A percentile compares a stretch with the other conserved stretches of the same genome.
Conservation (phyloP, 2,329 filamentous ascomycete genomes). For the Trichophyton simii region DNA sequence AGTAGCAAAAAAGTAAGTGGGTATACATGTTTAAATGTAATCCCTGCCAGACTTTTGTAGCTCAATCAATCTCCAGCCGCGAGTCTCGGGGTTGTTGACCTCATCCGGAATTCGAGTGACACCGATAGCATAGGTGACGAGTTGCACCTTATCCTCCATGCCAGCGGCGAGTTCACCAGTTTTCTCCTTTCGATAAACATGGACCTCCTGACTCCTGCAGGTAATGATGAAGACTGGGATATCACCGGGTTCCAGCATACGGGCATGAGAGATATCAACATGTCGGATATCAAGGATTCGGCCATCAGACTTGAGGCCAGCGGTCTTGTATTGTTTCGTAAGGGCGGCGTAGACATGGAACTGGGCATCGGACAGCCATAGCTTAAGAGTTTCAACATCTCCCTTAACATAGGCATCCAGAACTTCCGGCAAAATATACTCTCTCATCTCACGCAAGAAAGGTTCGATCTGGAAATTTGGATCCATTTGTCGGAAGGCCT, state of each 20-base stretch:
- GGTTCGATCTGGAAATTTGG: conserved; percentile 88
- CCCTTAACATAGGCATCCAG: conserved; percentile 97
- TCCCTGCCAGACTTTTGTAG: conserved; percentile 96
- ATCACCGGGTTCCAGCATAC: conserved; percentile 38
- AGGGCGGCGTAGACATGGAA: conserved; percentile 95
- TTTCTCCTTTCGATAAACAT: conserved; percentile 91
- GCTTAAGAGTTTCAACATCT: conserved; percentile 75
- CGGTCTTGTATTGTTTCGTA: conserved; percentile 87
- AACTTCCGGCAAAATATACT: conserved; percentile 95
- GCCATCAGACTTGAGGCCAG: conserved; percentile 86
- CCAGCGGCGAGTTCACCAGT: conserved; percentile 78
- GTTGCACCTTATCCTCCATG: conserved; percentile 97
- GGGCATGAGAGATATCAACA: conserved; percentile 56
- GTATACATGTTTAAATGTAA: conserved; percentile 48
- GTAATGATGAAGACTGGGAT: conserved; percentile 91
- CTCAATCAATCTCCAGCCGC: conserved; percentile 95
- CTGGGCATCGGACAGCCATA: conserved; percentile 93
- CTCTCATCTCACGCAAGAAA: conserved; percentile 86
- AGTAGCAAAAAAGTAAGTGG: neutral
- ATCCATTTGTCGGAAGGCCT: conserved; percentile 94
- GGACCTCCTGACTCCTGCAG: conserved; percentile 91
- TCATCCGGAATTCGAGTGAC: conserved; percentile 89
- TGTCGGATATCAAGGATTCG: conserved; percentile 89
- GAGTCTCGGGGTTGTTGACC: conserved; percentile 90
- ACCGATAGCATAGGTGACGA: conserved; percentile 95